These are phyloP conservation scores for Mortierella polycephala DNA, from an alignment of 371 early-diverging fungal species.

Conservation along the genomic window DNA sequence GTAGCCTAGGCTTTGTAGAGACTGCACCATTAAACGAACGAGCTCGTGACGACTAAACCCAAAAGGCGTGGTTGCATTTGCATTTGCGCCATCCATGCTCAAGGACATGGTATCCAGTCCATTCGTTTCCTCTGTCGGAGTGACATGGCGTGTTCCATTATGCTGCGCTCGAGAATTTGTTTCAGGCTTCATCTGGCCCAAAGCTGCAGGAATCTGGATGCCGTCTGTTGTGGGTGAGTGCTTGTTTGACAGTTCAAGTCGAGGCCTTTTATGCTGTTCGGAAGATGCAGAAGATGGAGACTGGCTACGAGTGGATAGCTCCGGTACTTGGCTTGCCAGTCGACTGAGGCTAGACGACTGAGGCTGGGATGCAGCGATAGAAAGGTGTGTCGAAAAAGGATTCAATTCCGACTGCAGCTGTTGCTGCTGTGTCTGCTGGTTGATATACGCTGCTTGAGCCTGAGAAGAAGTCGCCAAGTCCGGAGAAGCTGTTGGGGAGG, in stretches of 20 bases:
- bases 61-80: constrained; percentile 17
- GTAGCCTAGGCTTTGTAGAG: constrained; percentile 85
- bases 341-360: constrained; percentile 13
- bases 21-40: constrained; percentile 87
- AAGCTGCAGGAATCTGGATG: too few species aligned
- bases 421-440: constrained; percentile 17
- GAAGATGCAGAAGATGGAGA: constrained; percentile 4
- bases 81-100: constrained; percentile 18
- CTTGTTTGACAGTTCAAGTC: constrained; percentile 3
- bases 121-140: constrained; percentile 15
- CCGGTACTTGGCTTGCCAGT: constrained; percentile 40
- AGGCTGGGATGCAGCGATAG: constrained; percentile 2
- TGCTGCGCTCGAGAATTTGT: constrained; percentile 14
- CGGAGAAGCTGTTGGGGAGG: constrained; percentile 17
- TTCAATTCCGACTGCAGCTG: constrained; percentile 4
- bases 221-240: too few species aligned
- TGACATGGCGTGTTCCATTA: constrained; percentile 8
- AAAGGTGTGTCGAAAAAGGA: constrained; percentile 3
- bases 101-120: constrained; percentile 6
- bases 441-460: not conserved
- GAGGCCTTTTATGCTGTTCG: constrained; percentile 21
- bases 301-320: constrained; percentile 12
- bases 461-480: constrained; percentile 30
- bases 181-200: constrained; percentile 28
- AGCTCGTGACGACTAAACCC: constrained; percentile 67